Evolutionary conservation across 148 eudicot genomes (phyloP), one percentile per base, ranked within the genome.

Genomic region (Pouteria glomerata): DNA sequence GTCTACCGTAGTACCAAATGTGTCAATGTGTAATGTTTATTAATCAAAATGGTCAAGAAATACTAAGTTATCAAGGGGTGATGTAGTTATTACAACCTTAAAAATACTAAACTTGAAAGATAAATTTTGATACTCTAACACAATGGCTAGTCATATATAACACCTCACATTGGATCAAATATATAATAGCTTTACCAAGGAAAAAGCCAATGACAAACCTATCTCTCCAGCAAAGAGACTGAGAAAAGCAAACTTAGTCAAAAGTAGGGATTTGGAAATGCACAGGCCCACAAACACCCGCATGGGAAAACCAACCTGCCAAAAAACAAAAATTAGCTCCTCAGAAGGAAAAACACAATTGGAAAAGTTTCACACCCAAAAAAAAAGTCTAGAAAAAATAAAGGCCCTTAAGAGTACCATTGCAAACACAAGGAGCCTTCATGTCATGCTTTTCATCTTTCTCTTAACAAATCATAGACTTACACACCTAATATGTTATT

Each of bases 381-480:
- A n/a, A n/a, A n/a, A n/a, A n/a, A n/a, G n/a, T n/a, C n/a, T n/a
- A n/a, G n/a, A n/a, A n/a, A n/a, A n/a, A n/a, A n/a, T n/a, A 15
- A 26, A 12, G 37, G 72, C 87, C 96, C 92, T 90, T 90, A 58
- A 90, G 85, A 83, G 96, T 90, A 76, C 96, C 96, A 82, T 88
- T 90, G 63, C 96, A 90, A 74, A 87, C 80, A 81, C 96, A 90
- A 78, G 96, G 96, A 71, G 90, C 79, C 73, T 90, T 92, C 78
- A 90, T 63, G n/a, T 84, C 79, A 24, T 75, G 59, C 51, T 87
- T 84, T 15, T 88, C 89, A 78, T 84, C 90, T 78, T 90, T 92
- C 64, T 90, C 96, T 29, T 90, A 92, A 68, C 92, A 90, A 77
- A 90, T 90, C 72, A 90, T 86, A 80, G 92, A 90, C 82, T 90